Conservation (phyloP, 2,329 filamentous ascomycete species). For the Hypoxylon sp. region DNA sequence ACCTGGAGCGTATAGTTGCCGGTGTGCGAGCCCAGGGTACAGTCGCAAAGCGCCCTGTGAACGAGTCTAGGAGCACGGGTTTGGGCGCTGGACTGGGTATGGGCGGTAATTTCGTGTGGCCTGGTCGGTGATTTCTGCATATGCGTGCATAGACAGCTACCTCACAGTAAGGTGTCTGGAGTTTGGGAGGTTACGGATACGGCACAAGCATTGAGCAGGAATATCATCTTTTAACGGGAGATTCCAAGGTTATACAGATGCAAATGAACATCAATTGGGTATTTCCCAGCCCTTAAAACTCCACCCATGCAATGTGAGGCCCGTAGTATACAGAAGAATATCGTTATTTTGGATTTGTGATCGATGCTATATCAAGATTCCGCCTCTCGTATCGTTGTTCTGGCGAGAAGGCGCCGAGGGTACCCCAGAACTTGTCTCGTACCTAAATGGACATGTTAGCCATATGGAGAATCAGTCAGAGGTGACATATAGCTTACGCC, state of each 20-base stretch:
- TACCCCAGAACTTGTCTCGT: slow-evolving; percentile 58
- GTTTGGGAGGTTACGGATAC: slow-evolving; percentile 38
- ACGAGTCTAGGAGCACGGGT: slow-evolving; percentile 70
- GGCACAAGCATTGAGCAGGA: slow-evolving; percentile 36
- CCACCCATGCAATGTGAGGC: slow-evolving; percentile 50
- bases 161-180: slow-evolving; percentile 23
- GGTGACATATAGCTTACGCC: slow-evolving; percentile 57
- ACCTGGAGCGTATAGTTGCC: slow-evolving; percentile 87
- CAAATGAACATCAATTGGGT: slow-evolving; percentile 48
- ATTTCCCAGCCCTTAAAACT: slow-evolving; percentile 53
- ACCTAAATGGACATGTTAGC: slow-evolving; percentile 51
- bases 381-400: slow-evolving; percentile 47
- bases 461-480: neutral
- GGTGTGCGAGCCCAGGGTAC: slow-evolving; percentile 84
- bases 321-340: slow-evolving; percentile 36
- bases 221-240: slow-evolving; percentile 26
- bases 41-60: slow-evolving; percentile 84
- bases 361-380: slow-evolving; percentile 41
- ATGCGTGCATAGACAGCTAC: slow-evolving; percentile 5
- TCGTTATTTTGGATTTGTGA: slow-evolving; percentile 35
- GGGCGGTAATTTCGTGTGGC: slow-evolving; percentile 72
- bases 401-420: slow-evolving; percentile 53
- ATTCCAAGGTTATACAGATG: slow-evolving; percentile 32
- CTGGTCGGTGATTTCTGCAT: slow-evolving; percentile 46
- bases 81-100: slow-evolving; percentile 68